These are phyloP conservation scores for Rhizopogon vesiculosus DNA, from an alignment of 768 basidiomycete species.

Conservation along the genomic window DNA sequence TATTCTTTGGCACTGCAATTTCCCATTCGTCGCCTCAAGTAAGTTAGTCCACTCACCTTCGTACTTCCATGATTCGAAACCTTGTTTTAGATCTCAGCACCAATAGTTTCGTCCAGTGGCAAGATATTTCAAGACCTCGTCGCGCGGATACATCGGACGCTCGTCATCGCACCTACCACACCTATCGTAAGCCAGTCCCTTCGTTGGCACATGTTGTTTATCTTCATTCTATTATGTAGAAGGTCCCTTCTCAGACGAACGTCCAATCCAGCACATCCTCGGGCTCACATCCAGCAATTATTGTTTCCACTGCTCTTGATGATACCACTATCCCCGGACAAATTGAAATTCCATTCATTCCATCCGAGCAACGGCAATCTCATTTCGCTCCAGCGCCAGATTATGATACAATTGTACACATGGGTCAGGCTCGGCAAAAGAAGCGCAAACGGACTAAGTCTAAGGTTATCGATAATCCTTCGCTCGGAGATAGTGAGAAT, in stretches of 20 bases:
- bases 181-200: slow-evolving; percentile 31
- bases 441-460: slow-evolving; percentile 56
- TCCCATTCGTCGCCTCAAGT: neutral
- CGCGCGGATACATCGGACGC: slow-evolving; percentile 60
- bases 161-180: slow-evolving; percentile 54
- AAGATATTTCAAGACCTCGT: slow-evolving; percentile 49
- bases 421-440: slow-evolving; percentile 60
- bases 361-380: slow-evolving; percentile 50
- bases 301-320: neutral
- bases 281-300: neutral
- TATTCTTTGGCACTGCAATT: slow-evolving; percentile 37
- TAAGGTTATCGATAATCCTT: slow-evolving; percentile 7
- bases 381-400: slow-evolving; percentile 31
- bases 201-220: neutral
- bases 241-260: neutral
- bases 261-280: neutral
- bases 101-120: neutral
- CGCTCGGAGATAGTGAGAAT: slow-evolving; percentile 10
- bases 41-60: neutral
- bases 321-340: slow-evolving; percentile 20
- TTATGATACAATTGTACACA: slow-evolving; percentile 62
- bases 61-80: neutral
- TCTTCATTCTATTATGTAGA: neutral
- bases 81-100: neutral
- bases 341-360: slow-evolving; percentile 77